Conservation (phyloP, 2,329 filamentous ascomycete species). For the Cladosporium sp. region DNA sequence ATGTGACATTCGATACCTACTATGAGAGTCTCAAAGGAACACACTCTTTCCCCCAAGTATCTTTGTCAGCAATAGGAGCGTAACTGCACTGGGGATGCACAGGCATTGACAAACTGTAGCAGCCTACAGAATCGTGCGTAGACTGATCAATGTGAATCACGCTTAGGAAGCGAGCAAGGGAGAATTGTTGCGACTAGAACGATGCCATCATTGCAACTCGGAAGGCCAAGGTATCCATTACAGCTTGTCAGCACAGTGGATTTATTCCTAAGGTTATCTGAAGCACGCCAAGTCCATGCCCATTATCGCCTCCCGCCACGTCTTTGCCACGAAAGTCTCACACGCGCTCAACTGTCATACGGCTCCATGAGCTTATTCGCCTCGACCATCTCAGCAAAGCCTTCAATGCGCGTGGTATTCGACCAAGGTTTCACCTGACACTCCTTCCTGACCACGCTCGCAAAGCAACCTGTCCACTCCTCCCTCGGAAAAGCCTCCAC, state of each 20-base stretch:
- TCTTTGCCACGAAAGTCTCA: background rate
- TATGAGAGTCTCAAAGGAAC: background rate
- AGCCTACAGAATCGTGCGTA: background rate
- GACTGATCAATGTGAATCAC: background rate
- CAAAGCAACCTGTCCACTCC: conserved; percentile 33
- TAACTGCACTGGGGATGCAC: background rate
- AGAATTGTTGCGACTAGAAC: background rate
- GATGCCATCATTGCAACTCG: background rate
- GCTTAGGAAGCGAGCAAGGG: background rate
- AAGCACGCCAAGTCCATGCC: background rate
- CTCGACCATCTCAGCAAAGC: conserved; percentile 31
- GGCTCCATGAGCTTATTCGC: conserved; percentile 32
- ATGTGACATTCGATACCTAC: background rate
- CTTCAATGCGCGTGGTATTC: conserved; percentile 32
- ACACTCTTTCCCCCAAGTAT: background rate
- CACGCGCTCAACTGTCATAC: conserved; percentile 21
- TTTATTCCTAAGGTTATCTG: background rate
- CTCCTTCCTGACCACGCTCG: conserved; percentile 24
- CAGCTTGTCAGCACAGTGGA: background rate
- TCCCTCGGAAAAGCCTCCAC: conserved; percentile 28
- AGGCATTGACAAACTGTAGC: background rate
- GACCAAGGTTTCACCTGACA: conserved; percentile 31
- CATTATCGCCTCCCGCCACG: background rate
- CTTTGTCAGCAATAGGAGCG: background rate
- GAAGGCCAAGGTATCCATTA: background rate